Conservation (phyloP, 305 asterid genomes). For the Rubia peregrina region DNA sequence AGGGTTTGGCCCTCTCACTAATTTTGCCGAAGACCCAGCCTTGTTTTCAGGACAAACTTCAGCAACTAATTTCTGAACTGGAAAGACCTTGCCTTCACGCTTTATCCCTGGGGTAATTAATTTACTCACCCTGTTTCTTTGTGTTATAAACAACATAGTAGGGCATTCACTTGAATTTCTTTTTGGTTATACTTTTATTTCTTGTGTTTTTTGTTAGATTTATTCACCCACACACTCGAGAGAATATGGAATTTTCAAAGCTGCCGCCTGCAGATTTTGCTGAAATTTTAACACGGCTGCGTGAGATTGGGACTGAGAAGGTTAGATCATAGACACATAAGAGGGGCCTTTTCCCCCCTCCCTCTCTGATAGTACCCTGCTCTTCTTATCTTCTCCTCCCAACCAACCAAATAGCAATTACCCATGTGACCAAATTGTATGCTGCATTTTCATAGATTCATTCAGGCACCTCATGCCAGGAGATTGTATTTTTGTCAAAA, state of each 20-base stretch:
- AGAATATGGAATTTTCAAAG: slow-evolving; percentile 55
- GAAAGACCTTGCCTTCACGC: slow-evolving; percentile 97
- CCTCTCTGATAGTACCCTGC: no score
- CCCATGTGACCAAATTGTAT: background rate
- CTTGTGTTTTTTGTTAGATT: slow-evolving; percentile 38
- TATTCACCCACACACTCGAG: slow-evolving; percentile 61
- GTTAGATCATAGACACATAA: slow-evolving; percentile 16
- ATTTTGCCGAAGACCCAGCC: slow-evolving; percentile 59
- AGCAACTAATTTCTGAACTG: slow-evolving; percentile 40
- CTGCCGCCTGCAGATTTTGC: slow-evolving; percentile 80
- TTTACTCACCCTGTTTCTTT: background rate
- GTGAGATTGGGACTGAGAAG: slow-evolving; percentile 46
- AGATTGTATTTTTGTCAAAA: background rate
- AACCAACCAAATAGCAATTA: background rate
- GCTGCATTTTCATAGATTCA: background rate
- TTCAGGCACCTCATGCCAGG: background rate
- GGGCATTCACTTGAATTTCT: background rate
- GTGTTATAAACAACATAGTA: background rate
- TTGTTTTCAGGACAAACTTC: slow-evolving; percentile 37
- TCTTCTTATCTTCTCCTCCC: background rate
- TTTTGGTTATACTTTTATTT: background rate
- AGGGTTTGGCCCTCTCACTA: slow-evolving; percentile 66
- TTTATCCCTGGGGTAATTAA: slow-evolving; percentile 67
- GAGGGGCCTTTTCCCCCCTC: background rate
- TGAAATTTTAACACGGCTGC: slow-evolving; percentile 49